Conservation (phyloP, 108 stramenopile species). For the Fistulifera solaris region DNA sequence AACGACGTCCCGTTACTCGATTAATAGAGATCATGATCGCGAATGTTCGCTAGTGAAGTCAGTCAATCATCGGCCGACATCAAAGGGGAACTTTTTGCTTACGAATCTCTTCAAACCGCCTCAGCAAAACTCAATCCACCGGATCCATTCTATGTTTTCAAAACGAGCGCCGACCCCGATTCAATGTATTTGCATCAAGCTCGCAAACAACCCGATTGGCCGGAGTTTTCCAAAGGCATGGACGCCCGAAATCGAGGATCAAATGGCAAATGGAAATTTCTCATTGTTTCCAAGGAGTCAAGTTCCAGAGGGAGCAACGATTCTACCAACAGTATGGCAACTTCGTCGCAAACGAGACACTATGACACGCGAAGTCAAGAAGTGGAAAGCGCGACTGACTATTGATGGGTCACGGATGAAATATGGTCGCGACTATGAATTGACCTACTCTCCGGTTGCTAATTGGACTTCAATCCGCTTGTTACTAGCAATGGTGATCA, state of each 20-base stretch:
- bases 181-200: conserved; percentile 31
- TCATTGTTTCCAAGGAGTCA: conserved; percentile 6
- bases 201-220: conserved; percentile 16
- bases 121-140: conserved; percentile 1
- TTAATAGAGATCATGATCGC: conserved; percentile 6
- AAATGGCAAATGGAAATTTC: conserved; percentile 6
- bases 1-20: background rate
- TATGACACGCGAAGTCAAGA: conserved; percentile 22
- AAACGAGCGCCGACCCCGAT: conserved; percentile 19
- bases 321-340: conserved; percentile 39
- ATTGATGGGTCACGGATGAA: conserved; percentile 21
- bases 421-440: conserved; percentile 20
- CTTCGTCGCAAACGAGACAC: conserved; percentile 35
- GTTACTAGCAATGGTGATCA: conserved; percentile 15
- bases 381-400: conserved; percentile 21
- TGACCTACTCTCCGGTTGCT: conserved; percentile 45
- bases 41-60: background rate
- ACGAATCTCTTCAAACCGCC: conserved; percentile 7
- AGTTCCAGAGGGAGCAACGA: conserved; percentile 20
- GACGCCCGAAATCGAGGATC: conserved; percentile 12
- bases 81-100: conserved; percentile 3
- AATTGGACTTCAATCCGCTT: conserved; percentile 28
- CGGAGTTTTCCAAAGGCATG: conserved; percentile 19
- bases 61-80: background rate
- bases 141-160: conserved; percentile 6